Base-by-base conservation (phyloP, 1,139 yeast species). In the Groenewaldozyma sp. region DNA sequence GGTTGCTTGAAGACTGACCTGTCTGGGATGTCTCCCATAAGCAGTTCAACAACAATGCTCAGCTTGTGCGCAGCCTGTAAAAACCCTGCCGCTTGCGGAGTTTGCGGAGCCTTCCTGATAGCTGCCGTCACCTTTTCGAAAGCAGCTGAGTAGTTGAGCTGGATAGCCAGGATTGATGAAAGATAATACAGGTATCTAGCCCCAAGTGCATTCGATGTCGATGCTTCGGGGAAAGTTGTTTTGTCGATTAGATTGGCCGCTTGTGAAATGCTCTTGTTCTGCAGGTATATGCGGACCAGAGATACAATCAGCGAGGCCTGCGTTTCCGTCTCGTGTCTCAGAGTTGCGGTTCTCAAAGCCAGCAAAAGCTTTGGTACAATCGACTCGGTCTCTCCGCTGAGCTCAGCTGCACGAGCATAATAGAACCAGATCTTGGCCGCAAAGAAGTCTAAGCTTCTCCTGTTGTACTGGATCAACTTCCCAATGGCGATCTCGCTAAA, bases 11-110 rank as follows among this genome's bases (percentile, higher is more conserved):
- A 91, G 34, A 76, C 74, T 39, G 86, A 73, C 48, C 93, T 70
- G 54, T 86, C 95, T n/a, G 98, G 98, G 53, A 93, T 82, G 55
- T 91, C 98, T 39, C 99, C 98, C 78, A 91, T 88, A 51, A 93
- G 74, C 54, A 93, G 70, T 64, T 93, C 96, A 54, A 91, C 84
- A 41, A 88, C 73, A 47, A 91, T 82, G 57, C 79, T 82, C 51
- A 93, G 73, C 65, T 93, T 93, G 51, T 91, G 80, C 4, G 96
- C 94, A 36, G 84, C 76, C 63, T 87, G 95, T 48, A 88, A 63
- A 59, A 93, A 93, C 0, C 98, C 98, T 36, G 73, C 65, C 4
- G 96, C 87, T 48, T 79, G 74, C 36, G 76, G 70, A 1, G 95
- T 84, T 61, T 87, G 96, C 26, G 98, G 98, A n/a, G 95, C 88